Evolutionary conservation across 2,329 filamentous ascomycete species (phyloP).

Genomic region (Celoporthe dispersa): DNA sequence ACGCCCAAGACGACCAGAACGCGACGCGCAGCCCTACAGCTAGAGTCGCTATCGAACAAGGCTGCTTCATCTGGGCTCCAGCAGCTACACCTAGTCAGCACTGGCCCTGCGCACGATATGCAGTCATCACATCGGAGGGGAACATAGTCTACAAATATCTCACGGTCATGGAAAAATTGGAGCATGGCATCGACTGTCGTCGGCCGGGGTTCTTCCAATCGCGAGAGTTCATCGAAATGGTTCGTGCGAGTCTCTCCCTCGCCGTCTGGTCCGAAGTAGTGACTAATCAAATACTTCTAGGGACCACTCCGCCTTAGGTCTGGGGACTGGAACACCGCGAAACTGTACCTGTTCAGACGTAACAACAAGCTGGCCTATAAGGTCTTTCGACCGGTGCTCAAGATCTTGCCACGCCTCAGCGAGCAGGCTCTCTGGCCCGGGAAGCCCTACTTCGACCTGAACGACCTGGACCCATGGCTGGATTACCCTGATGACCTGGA

Average conservation of each 20-base stretch:
- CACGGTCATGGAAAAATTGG: background rate
- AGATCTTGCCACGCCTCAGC: conserved; percentile 1
- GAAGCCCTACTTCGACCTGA: conserved; percentile 14
- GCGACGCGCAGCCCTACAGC: background rate
- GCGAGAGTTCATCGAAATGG: background rate
- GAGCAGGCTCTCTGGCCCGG: conserved; percentile 13
- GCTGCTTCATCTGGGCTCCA: background rate
- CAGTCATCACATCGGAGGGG: background rate
- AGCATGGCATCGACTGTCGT: too few species aligned
- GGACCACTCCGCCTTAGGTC: background rate
- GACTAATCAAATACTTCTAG: background rate
- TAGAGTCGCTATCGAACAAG: background rate
- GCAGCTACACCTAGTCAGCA: background rate
- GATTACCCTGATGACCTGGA: background rate
- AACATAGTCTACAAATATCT: conserved; percentile 13
- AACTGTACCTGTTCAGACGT: background rate
- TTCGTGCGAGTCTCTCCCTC: background rate
- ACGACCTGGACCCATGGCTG: background rate
- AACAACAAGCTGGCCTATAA: background rate
- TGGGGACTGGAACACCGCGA: conserved; percentile 21
- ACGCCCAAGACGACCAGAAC: background rate
- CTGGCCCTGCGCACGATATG: conserved; percentile 8
- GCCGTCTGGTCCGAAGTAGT: background rate
- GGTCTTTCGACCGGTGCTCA: background rate
- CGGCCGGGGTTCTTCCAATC: background rate